These are phyloP conservation scores for Pleurozium schreberi DNA, from an alignment of 225 moss, liverwort and hornwort genomes.

Conservation along the genomic window DNA sequence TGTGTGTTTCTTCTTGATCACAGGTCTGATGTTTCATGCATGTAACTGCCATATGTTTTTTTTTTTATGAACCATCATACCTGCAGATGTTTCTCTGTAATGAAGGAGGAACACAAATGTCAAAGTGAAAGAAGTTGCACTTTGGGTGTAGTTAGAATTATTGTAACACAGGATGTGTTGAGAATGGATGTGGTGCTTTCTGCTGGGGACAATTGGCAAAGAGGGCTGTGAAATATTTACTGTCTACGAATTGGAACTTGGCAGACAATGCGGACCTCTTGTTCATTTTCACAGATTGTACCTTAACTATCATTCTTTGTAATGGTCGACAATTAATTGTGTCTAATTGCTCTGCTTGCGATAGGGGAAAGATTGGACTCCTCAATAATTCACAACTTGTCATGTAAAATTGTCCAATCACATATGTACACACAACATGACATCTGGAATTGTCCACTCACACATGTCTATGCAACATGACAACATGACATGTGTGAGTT, in stretches of 20 bases:
- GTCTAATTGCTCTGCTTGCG: neutral
- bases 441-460: too few relatives aligned
- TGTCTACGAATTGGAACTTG: neutral
- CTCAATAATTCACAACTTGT: neutral
- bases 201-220: neutral
- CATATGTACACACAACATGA: too few relatives aligned
- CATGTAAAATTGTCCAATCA: neutral
- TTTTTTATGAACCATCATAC: conserved; percentile 18
- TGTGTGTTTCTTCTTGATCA: neutral
- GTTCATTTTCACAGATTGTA: neutral
- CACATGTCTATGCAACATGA: neutral
- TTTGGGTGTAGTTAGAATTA: neutral
- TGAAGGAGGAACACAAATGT: neutral
- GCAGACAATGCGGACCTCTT: neutral
- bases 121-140: neutral
- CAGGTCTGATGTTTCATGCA: neutral
- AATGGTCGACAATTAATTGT: neutral
- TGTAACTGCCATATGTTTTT: conserved; percentile 39
- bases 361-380: neutral
- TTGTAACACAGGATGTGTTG: neutral
- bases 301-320: too few relatives aligned
- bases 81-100: conserved; percentile 17
- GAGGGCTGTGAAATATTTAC: neutral
- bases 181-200: neutral
- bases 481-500: neutral